Conservation (phyloP, 2,329 filamentous ascomycete species). For the Botrytis byssoidea region DNA sequence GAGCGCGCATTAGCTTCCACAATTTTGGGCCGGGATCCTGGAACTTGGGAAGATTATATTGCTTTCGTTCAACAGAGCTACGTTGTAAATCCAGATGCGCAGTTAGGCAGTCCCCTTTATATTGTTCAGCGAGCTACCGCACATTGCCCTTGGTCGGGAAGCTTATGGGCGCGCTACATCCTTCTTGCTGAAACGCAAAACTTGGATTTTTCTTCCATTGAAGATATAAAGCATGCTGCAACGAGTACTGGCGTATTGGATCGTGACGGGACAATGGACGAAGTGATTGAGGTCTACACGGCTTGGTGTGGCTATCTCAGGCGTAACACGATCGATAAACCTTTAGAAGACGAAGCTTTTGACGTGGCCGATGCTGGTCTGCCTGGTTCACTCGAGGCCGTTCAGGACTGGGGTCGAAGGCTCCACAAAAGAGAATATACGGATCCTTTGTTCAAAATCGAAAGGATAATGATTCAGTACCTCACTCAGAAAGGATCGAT, state of each 20-base stretch:
- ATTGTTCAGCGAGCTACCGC: slow-evolving; percentile 78
- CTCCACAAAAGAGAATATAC: slow-evolving; percentile 71
- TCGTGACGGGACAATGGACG: slow-evolving; percentile 73
- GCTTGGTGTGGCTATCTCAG: slow-evolving; percentile 95
- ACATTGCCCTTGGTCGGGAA: slow-evolving; percentile 91
- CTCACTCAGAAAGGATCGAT: slow-evolving; percentile 78
- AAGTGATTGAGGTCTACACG: slow-evolving; percentile 85
- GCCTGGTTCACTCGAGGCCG: slow-evolving; percentile 79
- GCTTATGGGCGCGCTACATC: slow-evolving; percentile 87
- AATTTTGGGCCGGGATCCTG: slow-evolving; percentile 69
- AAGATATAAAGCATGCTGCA: slow-evolving; percentile 87
- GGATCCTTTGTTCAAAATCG: slow-evolving; percentile 83
- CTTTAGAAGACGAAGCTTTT: slow-evolving; percentile 74
- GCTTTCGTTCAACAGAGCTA: slow-evolving; percentile 34
- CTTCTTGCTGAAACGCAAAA: slow-evolving; percentile 78
- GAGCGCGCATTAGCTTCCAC: slow-evolving; percentile 66
- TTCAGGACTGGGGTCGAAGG: slow-evolving; percentile 70
- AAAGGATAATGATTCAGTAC: slow-evolving; percentile 90
- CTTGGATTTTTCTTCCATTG: slow-evolving; percentile 75
- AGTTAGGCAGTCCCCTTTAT: slow-evolving; percentile 57
- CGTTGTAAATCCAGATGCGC: slow-evolving; percentile 38
- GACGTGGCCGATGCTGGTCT: slow-evolving; percentile 91
- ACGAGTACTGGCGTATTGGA: slow-evolving; percentile 84
- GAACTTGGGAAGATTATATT: slow-evolving; percentile 76
- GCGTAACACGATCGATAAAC: slow-evolving; percentile 73